Evolutionary conservation across 2,329 filamentous ascomycete species (phyloP).

Genomic region (Zalaria obscura): DNA sequence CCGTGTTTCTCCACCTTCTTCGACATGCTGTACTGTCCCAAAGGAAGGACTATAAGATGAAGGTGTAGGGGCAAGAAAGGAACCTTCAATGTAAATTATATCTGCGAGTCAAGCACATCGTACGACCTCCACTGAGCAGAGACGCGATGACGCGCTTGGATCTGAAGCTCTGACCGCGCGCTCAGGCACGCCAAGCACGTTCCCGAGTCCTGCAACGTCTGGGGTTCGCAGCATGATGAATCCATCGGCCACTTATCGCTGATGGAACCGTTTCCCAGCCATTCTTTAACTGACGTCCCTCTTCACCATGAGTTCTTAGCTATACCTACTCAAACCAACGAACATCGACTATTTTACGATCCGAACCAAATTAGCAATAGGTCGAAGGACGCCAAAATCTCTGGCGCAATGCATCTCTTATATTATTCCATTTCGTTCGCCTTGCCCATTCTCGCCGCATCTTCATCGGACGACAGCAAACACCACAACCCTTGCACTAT

Average conservation of each 20-base stretch:
- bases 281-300: too few relatives aligned
- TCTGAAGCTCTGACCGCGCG: too few relatives aligned
- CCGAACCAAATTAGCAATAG: too few relatives aligned
- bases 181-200: too few relatives aligned
- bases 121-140: background rate
- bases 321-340: too few relatives aligned
- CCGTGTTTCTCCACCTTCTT: constrained; percentile 14
- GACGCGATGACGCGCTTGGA: background rate
- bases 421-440: constrained; percentile 19
- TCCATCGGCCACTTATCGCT: too few relatives aligned
- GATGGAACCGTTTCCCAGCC: too few relatives aligned
- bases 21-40: background rate
- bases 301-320: too few relatives aligned
- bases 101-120: background rate
- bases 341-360: too few relatives aligned
- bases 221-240: too few relatives aligned
- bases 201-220: too few relatives aligned
- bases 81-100: background rate
- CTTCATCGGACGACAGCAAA: constrained; percentile 21
- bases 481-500: constrained; percentile 44
- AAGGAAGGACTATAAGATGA: background rate
- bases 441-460: constrained; percentile 19
- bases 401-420: constrained; percentile 14
- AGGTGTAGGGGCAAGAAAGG: background rate
- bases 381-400: too few relatives aligned